Conservation (phyloP, 2,329 filamentous ascomycete genomes). For the Dactylella cylindrospora region DNA sequence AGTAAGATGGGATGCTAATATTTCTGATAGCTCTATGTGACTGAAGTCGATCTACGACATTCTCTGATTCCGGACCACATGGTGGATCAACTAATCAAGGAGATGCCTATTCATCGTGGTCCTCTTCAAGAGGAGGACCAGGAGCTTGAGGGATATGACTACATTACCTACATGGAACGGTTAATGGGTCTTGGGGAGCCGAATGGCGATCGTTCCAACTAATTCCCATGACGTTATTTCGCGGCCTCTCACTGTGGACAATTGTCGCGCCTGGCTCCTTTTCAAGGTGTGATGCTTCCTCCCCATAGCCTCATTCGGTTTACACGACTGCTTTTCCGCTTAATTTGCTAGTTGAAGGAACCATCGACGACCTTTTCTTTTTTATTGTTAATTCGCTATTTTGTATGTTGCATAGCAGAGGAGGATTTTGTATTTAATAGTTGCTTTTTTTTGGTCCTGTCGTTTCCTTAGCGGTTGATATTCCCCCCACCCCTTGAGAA, state of each 20-base stretch:
- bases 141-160: constrained; percentile 76
- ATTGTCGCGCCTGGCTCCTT: too few species aligned
- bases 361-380: background rate
- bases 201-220: too few species aligned
- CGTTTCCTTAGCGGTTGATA: too few species aligned
- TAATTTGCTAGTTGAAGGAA: too few species aligned
- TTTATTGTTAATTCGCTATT: background rate
- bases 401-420: constrained; percentile 14
- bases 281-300: too few species aligned
- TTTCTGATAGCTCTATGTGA: constrained; percentile 74
- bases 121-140: constrained; percentile 83
- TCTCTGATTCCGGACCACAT: constrained; percentile 95
- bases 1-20: constrained; percentile 5
- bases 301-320: too few species aligned
- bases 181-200: too few species aligned
- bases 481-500: too few species aligned
- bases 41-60: constrained; percentile 92
- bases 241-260: too few species aligned
- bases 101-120: constrained; percentile 71
- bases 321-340: too few species aligned
- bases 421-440: constrained; percentile 9
- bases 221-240: too few species aligned
- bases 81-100: constrained; percentile 84
- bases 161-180: constrained; percentile 95
- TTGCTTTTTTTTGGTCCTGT: constrained; percentile 4